Evolutionary conservation across 164 flowering plant genomes (phyloP), one percentile per base, ranked within the genome.

Genomic region (Sextonia rubra): DNA sequence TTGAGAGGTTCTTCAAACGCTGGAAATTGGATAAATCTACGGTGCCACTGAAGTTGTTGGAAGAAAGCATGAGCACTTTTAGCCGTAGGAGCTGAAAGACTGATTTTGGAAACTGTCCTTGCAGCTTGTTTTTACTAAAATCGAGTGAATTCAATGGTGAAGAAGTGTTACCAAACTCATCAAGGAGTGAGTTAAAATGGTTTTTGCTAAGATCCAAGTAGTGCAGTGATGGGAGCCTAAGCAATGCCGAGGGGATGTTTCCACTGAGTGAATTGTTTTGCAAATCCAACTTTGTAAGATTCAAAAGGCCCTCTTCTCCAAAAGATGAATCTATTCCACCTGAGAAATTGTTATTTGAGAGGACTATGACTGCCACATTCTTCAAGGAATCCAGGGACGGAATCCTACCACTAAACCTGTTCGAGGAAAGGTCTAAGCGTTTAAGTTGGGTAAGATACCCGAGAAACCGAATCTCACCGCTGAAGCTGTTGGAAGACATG

Each of bases 251-350:
- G 2, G 90, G 85, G 47, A 87, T 79, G 12, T 67, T 69, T 3
- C 86, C 93, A 58, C 18, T 67, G 17, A 89, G 69, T 0, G 77
- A 71, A 72, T 89, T 89, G 61, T 56, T 2, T 2, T 74, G 26
- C 49, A 89, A 62, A 48, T 79, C 77, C 8, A 83, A 32, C 55
- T n/a, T 23, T 3, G 15, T 75, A 12, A 88, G 84, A 6, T 76
- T 74, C 2, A 1, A 1, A 30, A 82, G 72, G 12, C 44, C 61
- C 27, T 73, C 56, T 80, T 73, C 56, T 80, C 80, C 84, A 2
- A 64, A 32, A 55, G 77, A 55, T 1, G 78, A 66, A 60, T 75
- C 71, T 26, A 88, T 68, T 47, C 66, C 14, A 71, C 88, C 89
- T 0, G 22, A 66, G 24, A 85, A 72, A 25, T 15, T 6, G 69